phyloP scores from a whole-genome alignment of 768 basidiomycete species.

The Agaricus bisporus region DNA sequence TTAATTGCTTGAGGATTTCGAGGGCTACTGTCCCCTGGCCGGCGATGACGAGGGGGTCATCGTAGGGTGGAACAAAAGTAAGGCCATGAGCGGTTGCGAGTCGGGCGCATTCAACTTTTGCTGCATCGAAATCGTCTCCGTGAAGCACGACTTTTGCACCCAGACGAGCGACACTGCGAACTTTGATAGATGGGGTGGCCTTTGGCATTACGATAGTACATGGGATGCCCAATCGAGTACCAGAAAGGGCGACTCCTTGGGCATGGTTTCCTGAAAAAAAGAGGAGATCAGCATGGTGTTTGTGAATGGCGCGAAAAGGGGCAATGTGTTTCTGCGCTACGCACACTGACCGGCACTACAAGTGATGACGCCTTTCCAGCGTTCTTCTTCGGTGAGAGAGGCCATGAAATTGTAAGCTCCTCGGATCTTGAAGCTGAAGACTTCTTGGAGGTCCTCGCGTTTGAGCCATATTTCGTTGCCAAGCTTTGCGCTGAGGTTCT shows the following conservation, averaged over 20 bases:
- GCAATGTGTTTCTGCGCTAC: slow-evolving; percentile 24
- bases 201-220: slow-evolving; percentile 99
- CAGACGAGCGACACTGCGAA: slow-evolving; percentile 88
- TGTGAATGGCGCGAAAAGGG: slow-evolving; percentile 10
- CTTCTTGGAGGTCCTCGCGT: slow-evolving; percentile 93
- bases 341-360: slow-evolving; percentile 94
- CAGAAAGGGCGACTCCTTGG: slow-evolving; percentile 97
- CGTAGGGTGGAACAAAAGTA: slow-evolving; percentile 93
- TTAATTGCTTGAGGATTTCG: slow-evolving; percentile 89
- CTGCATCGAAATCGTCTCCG: slow-evolving; percentile 92
- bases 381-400: slow-evolving; percentile 75
- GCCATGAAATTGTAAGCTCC: slow-evolving; percentile 99
- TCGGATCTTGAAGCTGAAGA: slow-evolving; percentile 98
- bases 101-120: slow-evolving; percentile 89
- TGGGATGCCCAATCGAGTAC: slow-evolving; percentile 77
- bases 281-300: neutral
- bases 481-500: slow-evolving; percentile 78
- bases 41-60: slow-evolving; percentile 94
- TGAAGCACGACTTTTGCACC: slow-evolving; percentile 93
- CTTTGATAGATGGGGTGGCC: slow-evolving; percentile 94
- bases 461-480: slow-evolving; percentile 96
- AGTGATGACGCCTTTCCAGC: slow-evolving; percentile 96
- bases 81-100: slow-evolving; percentile 73
- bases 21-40: slow-evolving; percentile 94
- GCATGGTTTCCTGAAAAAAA: slow-evolving; percentile 84